Evolutionary conservation across 2,329 filamentous ascomycete species (phyloP), one percentile per base, ranked within the genome.

Genomic region (Arthrobotrys musiformis): DNA sequence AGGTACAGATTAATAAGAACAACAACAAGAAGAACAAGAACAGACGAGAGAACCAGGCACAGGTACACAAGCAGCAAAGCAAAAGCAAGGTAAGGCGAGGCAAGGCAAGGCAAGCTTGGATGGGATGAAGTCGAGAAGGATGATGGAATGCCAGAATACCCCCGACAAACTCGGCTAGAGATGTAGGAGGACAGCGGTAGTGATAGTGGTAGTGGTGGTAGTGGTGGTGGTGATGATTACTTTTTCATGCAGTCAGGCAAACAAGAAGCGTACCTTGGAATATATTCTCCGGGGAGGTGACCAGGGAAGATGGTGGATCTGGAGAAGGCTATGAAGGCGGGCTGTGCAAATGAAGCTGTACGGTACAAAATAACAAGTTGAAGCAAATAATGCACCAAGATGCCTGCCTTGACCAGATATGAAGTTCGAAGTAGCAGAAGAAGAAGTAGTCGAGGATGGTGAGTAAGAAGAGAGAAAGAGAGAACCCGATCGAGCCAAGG

Each of bases 251-350:
- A 40, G 30, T 44, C 28, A 56, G 24, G 52, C 40, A 58, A 58
- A 58, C 22, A 40, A 40, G 33, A 58, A 40, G 54, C 54, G 66
- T 70, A 70, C 66, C 66, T 70, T 50, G 54, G 58, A 67, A 67
- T 58, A 44, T 70, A 70, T 70, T 69, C 64, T 69, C 64, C 64
- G 64, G 64, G 46, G 33, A 50, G 42, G 15, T 24, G 35, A 44
- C 48, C 35, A 33, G 37, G 63, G 52, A 46, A 33, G 63, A 48
- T 6, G 35, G 35, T 52, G 33, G 62, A 66, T 69, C 26, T 72
- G 15, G 42, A 15, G 68, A 60, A 48, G 69, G 69, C 69, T 64
- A 48, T 73, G 69, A 73, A 73, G 69, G 62, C 40, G 72, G 72
- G 72, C 72, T 76, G 72, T 76, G 72, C 64, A 76, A 52, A 75